Conservation (phyloP, 306 rosid genomes). For the Trichosanthes truncata region DNA sequence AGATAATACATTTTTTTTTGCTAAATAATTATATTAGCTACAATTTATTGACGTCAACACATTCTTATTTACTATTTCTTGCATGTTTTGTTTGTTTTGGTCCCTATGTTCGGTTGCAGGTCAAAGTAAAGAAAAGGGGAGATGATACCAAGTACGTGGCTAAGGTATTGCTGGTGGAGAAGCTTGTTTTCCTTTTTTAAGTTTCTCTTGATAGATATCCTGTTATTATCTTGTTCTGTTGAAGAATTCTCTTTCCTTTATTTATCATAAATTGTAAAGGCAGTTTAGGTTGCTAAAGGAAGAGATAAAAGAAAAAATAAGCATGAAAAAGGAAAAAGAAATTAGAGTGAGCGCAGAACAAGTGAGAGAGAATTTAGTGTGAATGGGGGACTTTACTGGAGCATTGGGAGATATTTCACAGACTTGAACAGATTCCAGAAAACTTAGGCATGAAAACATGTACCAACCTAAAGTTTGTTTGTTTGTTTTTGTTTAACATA, state of each 20-base stretch:
- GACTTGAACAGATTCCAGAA: background rate
- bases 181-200: background rate
- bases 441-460: background rate
- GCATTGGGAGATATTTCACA: background rate
- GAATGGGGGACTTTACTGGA: background rate
- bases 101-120: conserved; percentile 36
- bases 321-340: background rate
- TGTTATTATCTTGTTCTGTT: conserved; percentile 2
- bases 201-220: background rate
- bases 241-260: background rate
- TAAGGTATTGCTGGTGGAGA: conserved; percentile 49
- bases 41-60: background rate
- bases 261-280: background rate
- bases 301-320: background rate
- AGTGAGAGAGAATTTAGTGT: background rate
- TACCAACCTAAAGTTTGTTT: background rate
- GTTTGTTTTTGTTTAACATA: too few species aligned
- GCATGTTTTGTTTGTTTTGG: conserved; percentile 8
- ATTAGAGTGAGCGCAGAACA: background rate
- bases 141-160: conserved; percentile 97
- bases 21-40: background rate
- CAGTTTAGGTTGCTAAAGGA: background rate
- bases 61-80: conserved; percentile 11
- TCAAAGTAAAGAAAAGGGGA: conserved; percentile 94
- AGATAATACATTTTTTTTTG: background rate